These are phyloP conservation scores for Malassezia obtusa DNA, from an alignment of 1,284 basidiomycete species.

Conservation along the genomic window DNA sequence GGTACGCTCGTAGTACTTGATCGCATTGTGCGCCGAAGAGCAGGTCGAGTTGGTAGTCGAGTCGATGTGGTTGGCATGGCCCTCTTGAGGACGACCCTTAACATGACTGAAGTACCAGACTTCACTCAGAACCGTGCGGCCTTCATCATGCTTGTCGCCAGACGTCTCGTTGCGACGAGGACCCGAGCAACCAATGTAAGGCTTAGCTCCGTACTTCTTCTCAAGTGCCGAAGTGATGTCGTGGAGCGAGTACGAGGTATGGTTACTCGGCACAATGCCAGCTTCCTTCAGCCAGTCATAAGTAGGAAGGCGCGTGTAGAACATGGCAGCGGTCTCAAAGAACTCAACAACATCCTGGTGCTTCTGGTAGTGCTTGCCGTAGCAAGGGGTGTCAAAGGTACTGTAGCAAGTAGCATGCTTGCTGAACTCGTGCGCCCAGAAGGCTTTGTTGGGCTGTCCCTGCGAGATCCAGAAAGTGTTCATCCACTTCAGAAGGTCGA, in stretches of 20 bases:
- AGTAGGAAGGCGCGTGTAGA: background rate
- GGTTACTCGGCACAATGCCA: slow-evolving; percentile 7
- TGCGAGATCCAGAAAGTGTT: slow-evolving; percentile 4
- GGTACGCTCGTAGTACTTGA: slow-evolving; percentile 8
- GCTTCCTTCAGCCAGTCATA: slow-evolving; percentile 8
- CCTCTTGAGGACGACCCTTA: slow-evolving; percentile 3
- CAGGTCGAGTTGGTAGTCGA: background rate
- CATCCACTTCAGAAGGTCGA: slow-evolving; percentile 4
- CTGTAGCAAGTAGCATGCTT: slow-evolving; percentile 9
- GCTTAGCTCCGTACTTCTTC: background rate
- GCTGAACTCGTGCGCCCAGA: slow-evolving; percentile 12
- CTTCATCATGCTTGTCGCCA: background rate
- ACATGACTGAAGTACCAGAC: slow-evolving; percentile 10
- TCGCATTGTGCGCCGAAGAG: background rate
- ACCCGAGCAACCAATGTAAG: background rate
- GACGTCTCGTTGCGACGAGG: background rate
- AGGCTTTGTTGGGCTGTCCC: background rate
- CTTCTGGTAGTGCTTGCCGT: slow-evolving; percentile 1
- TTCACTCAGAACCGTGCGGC: background rate
- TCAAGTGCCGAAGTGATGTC: background rate
- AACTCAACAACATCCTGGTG: slow-evolving; percentile 4
- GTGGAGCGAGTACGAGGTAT: background rate
- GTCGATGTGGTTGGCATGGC: background rate
- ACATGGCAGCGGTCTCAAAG: background rate
- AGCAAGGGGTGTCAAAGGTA: slow-evolving; percentile 7